Base-by-base conservation (phyloP, 2,329 filamentous ascomycete species). In the Colletotrichum sojae region DNA sequence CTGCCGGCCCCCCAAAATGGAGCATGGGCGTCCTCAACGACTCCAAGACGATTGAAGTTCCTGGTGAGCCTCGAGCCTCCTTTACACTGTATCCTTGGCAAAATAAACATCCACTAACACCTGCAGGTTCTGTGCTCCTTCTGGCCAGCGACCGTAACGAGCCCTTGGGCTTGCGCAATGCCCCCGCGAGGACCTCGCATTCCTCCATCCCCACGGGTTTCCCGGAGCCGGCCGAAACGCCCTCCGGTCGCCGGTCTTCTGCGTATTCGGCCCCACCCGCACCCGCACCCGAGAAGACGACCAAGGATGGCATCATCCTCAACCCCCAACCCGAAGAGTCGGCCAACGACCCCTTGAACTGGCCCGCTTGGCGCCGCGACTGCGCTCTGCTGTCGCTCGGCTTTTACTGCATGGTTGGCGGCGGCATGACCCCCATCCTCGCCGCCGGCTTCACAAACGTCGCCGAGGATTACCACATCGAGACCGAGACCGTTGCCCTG, bases 311-410 rank as follows among this genome's bases (percentile, higher is more conserved):
- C 16, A 94, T 98, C 74, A 94, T 98, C 63, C 83, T 98, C 15
- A 92, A 97, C 0, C 95, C 95, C 0, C 95, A 98, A 77, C 95
- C 95, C 0, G 94, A 98, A 69, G 94, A 98, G 59, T 94, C 93
- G 0, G 84, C 87, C 59, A 98, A 98, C 73, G 95, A 98, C 75
- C 95, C 95, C 1, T 83, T 98, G 65, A 98, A 98, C 78, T 98
- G 95, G 95, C 90, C 93, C 0, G 83, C 86, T 6, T 94, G 93
- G 90, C 89, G 94, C 48, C 87, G 95, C 78, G 94, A 98, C 78
- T 79, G 86, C 25, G 94, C 95, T 0, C 81, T 98, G 71, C 75
- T 97, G 0, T 95, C 92, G 0, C 84, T 98, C 4, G 95, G 95
- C 1, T 91, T 97, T 75, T 97, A 97, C 80, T 97, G 94, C 79